Base-by-base conservation (phyloP, 2,329 filamentous ascomycete species). In the Colletotrichum noveboracense region DNA sequence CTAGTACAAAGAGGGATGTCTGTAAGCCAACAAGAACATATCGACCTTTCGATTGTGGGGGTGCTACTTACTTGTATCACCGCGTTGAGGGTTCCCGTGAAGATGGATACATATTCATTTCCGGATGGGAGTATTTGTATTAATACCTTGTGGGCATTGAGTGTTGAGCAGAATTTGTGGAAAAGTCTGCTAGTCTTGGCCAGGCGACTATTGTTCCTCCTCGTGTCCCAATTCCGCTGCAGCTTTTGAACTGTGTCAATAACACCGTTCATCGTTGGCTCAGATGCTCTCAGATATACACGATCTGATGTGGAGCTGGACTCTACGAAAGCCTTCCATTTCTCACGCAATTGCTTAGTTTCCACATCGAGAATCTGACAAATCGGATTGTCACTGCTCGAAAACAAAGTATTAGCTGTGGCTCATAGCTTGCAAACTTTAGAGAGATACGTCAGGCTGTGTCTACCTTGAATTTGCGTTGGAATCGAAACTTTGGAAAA, bases 51-150 rank as follows among this genome's bases (percentile, higher is more conserved):
- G 28, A 28, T 2, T 28, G 7, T 28, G 7, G 7, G 6, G 28
- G 28, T 28, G 6, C 28, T 8, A 2, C 28, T 28, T 32, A 60
- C 70, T 67, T 80, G 76, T n/a, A 82, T 79, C 12, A 83, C 72
- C 6, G 77, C 77, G n/a, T 78, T 80, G 6, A 82, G 56, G 0
- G 76, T 77, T 1, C 81, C 81, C 4, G 80, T 78, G n/a, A 83
- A 82, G 0, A 83, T 70, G 0, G 80, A 82, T 4, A 81, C 78
- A 24, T 83, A 83, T 64, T 83, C 79, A 24, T 79, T 82, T 3
- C 80, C 79, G 6, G 80, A 77, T 0, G 81, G 81, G 0, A 83
- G 77, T 10, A 82, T 65, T n/a, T 80, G 62, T 8, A 83, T 28
- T 1, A 82, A 73, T 1, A 76, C 30, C 7, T 76, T 77, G 30